Evolutionary conservation across 1,139 yeast genomes (phyloP).

Genomic region (Hyphopichia buzzinii): DNA sequence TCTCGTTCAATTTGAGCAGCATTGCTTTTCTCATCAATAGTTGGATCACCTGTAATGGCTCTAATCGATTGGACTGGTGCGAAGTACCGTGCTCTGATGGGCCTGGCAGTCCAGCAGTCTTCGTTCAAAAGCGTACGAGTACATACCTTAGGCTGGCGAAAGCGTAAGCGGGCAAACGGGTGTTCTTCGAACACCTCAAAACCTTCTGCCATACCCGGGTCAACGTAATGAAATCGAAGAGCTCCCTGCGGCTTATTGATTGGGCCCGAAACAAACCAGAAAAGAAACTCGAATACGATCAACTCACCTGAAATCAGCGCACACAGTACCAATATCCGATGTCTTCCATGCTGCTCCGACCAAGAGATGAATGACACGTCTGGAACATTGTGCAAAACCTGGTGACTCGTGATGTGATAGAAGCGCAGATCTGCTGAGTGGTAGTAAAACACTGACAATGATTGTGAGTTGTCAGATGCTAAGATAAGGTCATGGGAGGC

Average conservation of each 20-base stretch:
- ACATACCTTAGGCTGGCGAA: constrained; percentile 22
- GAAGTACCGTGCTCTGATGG: constrained; percentile 41
- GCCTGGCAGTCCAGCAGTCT: constrained; percentile 56
- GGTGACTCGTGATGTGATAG: constrained; percentile 37
- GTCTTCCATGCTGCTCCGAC: constrained; percentile 12
- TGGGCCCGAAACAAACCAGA: constrained; percentile 29
- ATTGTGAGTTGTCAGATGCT: constrained; percentile 58
- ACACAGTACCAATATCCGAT: constrained; percentile 30
- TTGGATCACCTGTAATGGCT: constrained; percentile 47
- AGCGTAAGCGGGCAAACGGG: constrained; percentile 10
- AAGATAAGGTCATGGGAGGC: constrained; percentile 39
- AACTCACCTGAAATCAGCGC: constrained; percentile 52
- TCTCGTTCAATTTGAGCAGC: constrained; percentile 29
- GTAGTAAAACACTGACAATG: constrained; percentile 41
- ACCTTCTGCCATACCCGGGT: constrained; percentile 19
- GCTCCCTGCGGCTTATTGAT: constrained; percentile 15
- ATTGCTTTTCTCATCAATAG: constrained; percentile 30
- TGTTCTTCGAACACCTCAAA: not conserved
- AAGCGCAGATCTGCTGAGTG: constrained; percentile 25
- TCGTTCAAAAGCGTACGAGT: constrained; percentile 39
- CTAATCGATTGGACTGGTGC: constrained; percentile 46
- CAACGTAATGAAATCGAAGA: constrained; percentile 22
- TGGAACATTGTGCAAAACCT: constrained; percentile 58
- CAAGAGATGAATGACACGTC: constrained; percentile 44
- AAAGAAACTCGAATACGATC: constrained; percentile 35